Conservation (phyloP, 1,284 basidiomycete genomes). For the Apiotrichum siamense region DNA sequence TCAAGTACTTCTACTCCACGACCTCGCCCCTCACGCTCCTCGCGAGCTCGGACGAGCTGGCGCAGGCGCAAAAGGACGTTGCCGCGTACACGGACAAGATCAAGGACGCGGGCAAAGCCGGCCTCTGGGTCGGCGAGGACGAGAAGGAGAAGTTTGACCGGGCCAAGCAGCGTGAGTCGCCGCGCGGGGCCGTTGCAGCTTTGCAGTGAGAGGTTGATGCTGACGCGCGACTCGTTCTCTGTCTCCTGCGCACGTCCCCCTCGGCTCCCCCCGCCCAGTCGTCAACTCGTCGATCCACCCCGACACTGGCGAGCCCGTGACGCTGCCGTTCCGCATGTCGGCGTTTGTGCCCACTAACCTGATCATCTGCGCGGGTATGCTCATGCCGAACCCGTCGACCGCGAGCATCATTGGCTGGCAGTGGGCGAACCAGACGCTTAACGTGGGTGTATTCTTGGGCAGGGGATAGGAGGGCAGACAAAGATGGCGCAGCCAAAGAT, state of each 20-base stretch:
- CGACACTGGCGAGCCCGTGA: constrained; percentile 50
- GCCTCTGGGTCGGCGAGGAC: constrained; percentile 36
- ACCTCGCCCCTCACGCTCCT: constrained; percentile 54
- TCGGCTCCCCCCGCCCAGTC: constrained; percentile 23
- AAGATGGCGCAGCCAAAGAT: too few species aligned
- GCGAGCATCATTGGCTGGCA: constrained; percentile 52
- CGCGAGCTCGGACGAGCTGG: constrained; percentile 44
- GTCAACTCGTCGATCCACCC: constrained; percentile 51
- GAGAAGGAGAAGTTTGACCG: constrained; percentile 43
- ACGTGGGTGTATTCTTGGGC: constrained; percentile 28
- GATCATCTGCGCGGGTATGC: constrained; percentile 48
- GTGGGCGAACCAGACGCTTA: constrained; percentile 53
- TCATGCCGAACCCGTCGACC: constrained; percentile 48
- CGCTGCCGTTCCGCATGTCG: constrained; percentile 52
- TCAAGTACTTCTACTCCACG: constrained; percentile 51
- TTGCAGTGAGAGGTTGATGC: background rate
- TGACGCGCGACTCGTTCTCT: background rate
- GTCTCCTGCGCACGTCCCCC: background rate
- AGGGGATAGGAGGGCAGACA: too few species aligned
- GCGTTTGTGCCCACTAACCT: constrained; percentile 55
- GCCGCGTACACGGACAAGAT: constrained; percentile 39
- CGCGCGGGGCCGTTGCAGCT: background rate
- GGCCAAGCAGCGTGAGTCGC: constrained; percentile 48
- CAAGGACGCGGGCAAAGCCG: constrained; percentile 38
- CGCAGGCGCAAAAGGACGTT: constrained; percentile 41